phyloP scores from a whole-genome alignment of 257 asterid species.

The Verbascum thapsus region DNA sequence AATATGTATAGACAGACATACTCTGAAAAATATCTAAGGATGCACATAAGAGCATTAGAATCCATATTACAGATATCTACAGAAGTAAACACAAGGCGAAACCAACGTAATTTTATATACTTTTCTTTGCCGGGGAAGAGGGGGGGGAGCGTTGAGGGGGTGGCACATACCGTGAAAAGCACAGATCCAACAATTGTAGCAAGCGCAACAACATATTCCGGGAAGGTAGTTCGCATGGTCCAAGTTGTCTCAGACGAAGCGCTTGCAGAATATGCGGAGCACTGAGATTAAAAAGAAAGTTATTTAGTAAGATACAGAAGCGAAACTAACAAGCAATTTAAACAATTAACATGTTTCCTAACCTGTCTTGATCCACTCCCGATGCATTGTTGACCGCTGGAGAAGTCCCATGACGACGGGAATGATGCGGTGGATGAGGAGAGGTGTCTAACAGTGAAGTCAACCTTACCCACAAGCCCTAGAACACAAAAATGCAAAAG shows the following conservation, averaged over 20 bases:
- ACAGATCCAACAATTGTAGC: constrained; percentile 95
- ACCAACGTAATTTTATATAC: neutral
- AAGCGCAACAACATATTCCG: constrained; percentile 96
- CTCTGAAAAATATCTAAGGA: constrained; percentile 17
- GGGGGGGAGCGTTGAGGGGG: constrained; percentile 27
- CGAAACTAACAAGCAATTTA: constrained; percentile 18
- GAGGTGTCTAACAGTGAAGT: constrained; percentile 93
- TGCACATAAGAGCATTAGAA: constrained; percentile 18
- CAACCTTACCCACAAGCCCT: constrained; percentile 96
- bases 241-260: constrained; percentile 91
- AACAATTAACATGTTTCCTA: constrained; percentile 23
- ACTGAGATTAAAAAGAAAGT: constrained; percentile 47
- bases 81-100: constrained; percentile 9
- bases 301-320: constrained; percentile 21
- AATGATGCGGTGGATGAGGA: constrained; percentile 71
- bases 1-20: constrained; percentile 9
- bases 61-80: constrained; percentile 2
- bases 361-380: constrained; percentile 80
- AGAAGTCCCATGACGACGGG: constrained; percentile 61
- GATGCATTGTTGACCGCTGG: constrained; percentile 67
- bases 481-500: constrained; percentile 24
- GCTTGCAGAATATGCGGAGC: constrained; percentile 83
- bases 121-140: too few relatives aligned
- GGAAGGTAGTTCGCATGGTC: constrained; percentile 93
- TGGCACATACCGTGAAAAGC: constrained; percentile 76